Percentiles rank a stretch among this genome's conserved stretches.
phyloP scores from a whole-genome alignment of 805 yeast species.

The Kodamaea sagamina region DNA sequence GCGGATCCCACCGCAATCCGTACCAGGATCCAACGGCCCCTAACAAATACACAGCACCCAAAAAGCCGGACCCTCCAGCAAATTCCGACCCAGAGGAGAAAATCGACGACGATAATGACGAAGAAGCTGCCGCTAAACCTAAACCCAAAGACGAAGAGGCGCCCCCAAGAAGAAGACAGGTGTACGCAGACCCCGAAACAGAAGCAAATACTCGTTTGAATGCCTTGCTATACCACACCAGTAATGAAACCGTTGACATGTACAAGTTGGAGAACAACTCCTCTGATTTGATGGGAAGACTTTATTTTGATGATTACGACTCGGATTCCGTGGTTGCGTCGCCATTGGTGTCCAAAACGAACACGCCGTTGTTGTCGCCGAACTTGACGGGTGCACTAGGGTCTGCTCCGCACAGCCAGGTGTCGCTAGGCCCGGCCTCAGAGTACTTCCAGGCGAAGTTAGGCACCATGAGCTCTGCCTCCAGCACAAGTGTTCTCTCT shows the following conservation, averaged over 20 bases:
- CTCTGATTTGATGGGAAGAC: slow-evolving; percentile 43
- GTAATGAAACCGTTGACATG: slow-evolving; percentile 39
- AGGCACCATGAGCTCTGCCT: slow-evolving; percentile 12
- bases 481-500: slow-evolving; percentile 16
- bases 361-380: slow-evolving; percentile 23
- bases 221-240: slow-evolving; percentile 40
- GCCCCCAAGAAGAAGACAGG: slow-evolving; percentile 4
- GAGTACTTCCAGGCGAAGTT: slow-evolving; percentile 16
- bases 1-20: background rate
- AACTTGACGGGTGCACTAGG: background rate
- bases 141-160: slow-evolving; percentile 11
- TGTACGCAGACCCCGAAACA: slow-evolving; percentile 24
- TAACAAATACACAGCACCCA: slow-evolving; percentile 9
- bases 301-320: slow-evolving; percentile 46
- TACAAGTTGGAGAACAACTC: slow-evolving; percentile 40
- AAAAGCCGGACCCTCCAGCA: background rate
- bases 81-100: background rate
- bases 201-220: slow-evolving; percentile 39
- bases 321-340: slow-evolving; percentile 26
- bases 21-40: slow-evolving; percentile 11
- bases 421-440: slow-evolving; percentile 6
- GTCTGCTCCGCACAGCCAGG: slow-evolving; percentile 2
- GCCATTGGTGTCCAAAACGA: slow-evolving; percentile 20
- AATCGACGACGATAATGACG: slow-evolving; percentile 3
- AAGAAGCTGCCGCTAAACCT: slow-evolving; percentile 2